Evolutionary conservation across 2,329 filamentous ascomycete genomes (phyloP).

Genomic region (Nannizziopsis arthrosporioides): DNA sequence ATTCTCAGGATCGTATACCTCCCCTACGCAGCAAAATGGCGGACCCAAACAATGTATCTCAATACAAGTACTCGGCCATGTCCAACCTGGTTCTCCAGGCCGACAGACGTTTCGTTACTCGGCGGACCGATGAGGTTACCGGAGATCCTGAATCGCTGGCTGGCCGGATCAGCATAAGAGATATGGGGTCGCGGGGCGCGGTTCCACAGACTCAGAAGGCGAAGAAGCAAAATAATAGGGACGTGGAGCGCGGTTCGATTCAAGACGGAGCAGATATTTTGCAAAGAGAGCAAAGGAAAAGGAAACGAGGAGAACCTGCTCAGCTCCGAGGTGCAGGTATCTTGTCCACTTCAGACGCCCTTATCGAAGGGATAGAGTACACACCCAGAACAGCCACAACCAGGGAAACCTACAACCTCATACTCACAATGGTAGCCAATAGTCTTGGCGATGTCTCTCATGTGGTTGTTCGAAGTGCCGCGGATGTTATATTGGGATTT

Average conservation of each 20-base stretch:
- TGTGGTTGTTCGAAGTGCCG: constrained; percentile 83
- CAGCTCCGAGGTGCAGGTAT: constrained; percentile 64
- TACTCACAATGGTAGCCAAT: constrained; percentile 78
- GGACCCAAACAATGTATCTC: constrained; percentile 66
- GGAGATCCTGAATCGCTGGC: constrained; percentile 96
- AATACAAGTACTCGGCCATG: constrained; percentile 99
- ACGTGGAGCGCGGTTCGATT: constrained; percentile 62
- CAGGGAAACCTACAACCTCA: constrained; percentile 84
- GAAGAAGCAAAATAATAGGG: constrained; percentile 59
- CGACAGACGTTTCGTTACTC: constrained; percentile 87
- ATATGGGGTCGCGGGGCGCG: constrained; percentile 81
- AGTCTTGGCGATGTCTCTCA: constrained; percentile 87
- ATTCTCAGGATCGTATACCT: constrained; percentile 1
- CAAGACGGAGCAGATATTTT: constrained; percentile 75
- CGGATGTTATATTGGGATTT: constrained; percentile 80
- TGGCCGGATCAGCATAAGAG: constrained; percentile 79
- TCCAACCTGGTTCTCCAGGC: constrained; percentile 99
- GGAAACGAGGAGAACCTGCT: constrained; percentile 61
- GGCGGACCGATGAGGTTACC: constrained; percentile 86
- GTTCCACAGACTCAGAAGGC: constrained; percentile 69
- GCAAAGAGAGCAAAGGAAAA: constrained; percentile 72
- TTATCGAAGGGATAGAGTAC: constrained; percentile 86
- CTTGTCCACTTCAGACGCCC: constrained; percentile 68
- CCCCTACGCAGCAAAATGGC: constrained; percentile 48
- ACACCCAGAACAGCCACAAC: constrained; percentile 84